These are phyloP conservation scores for Capsicum chinense DNA, from an alignment of 257 asterid genomes.

Conservation along the genomic window DNA sequence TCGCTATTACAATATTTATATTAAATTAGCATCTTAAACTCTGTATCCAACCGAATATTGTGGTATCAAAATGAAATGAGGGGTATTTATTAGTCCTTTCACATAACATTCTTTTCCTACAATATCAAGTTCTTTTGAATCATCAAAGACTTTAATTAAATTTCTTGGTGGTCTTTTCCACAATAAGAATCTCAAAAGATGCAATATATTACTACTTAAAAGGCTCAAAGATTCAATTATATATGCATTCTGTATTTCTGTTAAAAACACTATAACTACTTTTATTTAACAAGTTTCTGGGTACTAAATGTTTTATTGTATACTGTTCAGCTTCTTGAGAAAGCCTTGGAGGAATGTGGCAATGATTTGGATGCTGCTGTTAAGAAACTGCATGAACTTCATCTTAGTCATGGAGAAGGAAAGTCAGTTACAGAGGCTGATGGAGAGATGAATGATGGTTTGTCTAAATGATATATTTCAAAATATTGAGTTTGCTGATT, in stretches of 20 bases:
- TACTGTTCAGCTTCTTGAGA: slow-evolving; percentile 62
- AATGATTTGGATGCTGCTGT: slow-evolving; percentile 60
- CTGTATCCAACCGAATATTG: not conserved
- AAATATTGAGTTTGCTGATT: not conserved
- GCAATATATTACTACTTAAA: not conserved
- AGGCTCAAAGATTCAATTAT: not conserved
- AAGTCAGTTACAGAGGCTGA: slow-evolving; percentile 47
- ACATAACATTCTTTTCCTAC: not conserved
- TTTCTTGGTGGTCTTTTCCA: not conserved
- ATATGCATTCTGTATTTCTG: not conserved
- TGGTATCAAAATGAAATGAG: not conserved
- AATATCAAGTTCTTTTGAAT: not conserved
- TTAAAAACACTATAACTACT: not conserved
- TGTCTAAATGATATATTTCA: not conserved
- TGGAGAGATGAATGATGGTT: slow-evolving; percentile 48
- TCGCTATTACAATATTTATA: not conserved
- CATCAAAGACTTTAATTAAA: not conserved
- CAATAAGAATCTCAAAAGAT: not conserved
- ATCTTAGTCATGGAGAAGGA: slow-evolving; percentile 42
- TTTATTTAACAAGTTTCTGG: not conserved
- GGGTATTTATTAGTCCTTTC: not conserved
- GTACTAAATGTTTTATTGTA: slow-evolving; percentile 29
- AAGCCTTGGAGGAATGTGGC: slow-evolving; percentile 59
- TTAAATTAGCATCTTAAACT: not conserved
- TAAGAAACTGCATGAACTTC: slow-evolving; percentile 57